phyloP scores from a whole-genome alignment of 1,284 basidiomycete species.

The Ustilago loliicola region DNA sequence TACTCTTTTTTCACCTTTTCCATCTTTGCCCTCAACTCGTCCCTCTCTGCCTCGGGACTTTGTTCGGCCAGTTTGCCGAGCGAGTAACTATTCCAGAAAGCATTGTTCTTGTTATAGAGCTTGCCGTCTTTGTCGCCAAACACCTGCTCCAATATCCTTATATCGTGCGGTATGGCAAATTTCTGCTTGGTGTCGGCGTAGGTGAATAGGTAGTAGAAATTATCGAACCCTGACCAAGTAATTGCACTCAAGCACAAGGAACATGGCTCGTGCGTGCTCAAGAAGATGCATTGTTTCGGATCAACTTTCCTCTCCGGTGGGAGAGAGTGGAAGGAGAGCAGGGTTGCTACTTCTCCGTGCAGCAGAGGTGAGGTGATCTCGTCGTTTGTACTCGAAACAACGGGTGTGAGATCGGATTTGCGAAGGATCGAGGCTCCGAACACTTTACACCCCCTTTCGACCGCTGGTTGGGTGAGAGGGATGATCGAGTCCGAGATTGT shows the following conservation, averaged over 20 bases:
- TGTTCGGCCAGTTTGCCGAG: constrained; percentile 16
- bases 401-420: constrained; percentile 15
- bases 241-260: constrained; percentile 31
- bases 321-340: constrained; percentile 16
- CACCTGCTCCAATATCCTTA: constrained; percentile 25
- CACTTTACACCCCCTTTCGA: constrained; percentile 27
- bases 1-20: constrained; percentile 13
- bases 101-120: constrained; percentile 28
- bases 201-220: constrained; percentile 38
- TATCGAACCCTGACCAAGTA: constrained; percentile 37
- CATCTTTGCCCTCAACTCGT: neutral
- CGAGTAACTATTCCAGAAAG: constrained; percentile 14
- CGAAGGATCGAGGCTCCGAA: constrained; percentile 39
- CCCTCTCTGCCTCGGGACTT: neutral
- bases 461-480: constrained; percentile 23
- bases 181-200: constrained; percentile 20
- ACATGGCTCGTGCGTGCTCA: constrained; percentile 37
- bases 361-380: constrained; percentile 32
- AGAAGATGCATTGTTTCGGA: constrained; percentile 24
- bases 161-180: constrained; percentile 34
- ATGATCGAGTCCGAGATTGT: constrained; percentile 20
- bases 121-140: neutral
- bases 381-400: constrained; percentile 27
- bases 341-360: constrained; percentile 26
- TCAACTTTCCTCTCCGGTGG: neutral